Percentiles rank a stretch among this genome's conserved stretches.
Evolutionary conservation across 306 rosid species (phyloP).

Genomic region (Delonix regia): DNA sequence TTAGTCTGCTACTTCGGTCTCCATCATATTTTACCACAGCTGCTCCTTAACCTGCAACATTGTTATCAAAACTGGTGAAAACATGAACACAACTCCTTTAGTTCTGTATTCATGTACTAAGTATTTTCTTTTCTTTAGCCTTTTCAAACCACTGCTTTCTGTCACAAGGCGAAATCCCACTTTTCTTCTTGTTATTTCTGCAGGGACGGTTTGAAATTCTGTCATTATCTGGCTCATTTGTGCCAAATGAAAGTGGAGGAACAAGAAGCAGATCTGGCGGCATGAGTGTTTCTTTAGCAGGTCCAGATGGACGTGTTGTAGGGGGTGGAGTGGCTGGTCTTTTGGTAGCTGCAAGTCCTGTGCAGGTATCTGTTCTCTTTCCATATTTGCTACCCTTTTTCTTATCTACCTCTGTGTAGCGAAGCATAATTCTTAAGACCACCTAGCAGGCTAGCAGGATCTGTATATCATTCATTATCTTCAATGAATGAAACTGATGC

Average conservation of each 20-base stretch:
- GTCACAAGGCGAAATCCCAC: conserved; percentile 15
- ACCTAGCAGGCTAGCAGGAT: background rate
- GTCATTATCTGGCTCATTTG: conserved; percentile 88
- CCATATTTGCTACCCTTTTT: background rate
- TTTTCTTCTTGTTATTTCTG: conserved; percentile 25
- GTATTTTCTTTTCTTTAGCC: background rate
- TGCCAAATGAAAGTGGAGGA: conserved; percentile 86
- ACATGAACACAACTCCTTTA: conserved; percentile 17
- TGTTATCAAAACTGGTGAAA: conserved; percentile 1
- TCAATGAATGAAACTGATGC: background rate
- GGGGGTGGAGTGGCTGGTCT: conserved; percentile 98
- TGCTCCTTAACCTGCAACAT: background rate
- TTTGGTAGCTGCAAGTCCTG: conserved; percentile 91
- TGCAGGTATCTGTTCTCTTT: conserved; percentile 57
- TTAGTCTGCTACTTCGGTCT: background rate
- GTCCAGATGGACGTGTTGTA: conserved; percentile 95
- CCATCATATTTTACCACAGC: background rate
- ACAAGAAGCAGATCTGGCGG: conserved; percentile 96
- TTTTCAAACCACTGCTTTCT: background rate
- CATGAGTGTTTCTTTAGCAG: conserved; percentile 89
- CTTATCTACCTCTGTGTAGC: background rate
- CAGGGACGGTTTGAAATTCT: conserved; percentile 96
- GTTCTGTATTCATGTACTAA: conserved; percentile 9
- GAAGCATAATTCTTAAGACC: background rate
- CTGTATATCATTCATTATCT: background rate